Base-by-base conservation (phyloP, 257 asterid species). In the Sherardia arvensis region DNA sequence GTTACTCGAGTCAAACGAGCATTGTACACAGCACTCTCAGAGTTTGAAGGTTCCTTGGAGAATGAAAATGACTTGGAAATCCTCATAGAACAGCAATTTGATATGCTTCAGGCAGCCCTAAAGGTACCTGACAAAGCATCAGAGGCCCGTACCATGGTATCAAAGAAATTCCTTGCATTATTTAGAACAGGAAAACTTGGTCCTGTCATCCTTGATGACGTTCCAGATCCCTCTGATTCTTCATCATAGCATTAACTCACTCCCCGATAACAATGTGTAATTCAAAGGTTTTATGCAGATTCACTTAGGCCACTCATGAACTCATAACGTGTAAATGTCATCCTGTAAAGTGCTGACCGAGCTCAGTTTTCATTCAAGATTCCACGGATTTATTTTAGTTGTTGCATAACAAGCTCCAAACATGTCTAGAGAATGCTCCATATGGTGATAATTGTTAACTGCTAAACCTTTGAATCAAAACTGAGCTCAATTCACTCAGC, bases 111-210 rank as follows among this genome's bases (percentile, higher is more conserved):
- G 30, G 78, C 68, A 58, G 87, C 95, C 36, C 69, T 88, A 1
- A 91, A 86, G 76, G 66, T 91, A 74, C 91, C 91, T 28, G 83
- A 88, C 61, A 80, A 77, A 81, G 69, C 84, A 26, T 77, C 95
- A 1, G 95, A 88, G 73, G 95, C 84, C 67, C 94, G 96, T 7
- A 76, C 69, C 1, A 85, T 78, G 66, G 82, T 79, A 51, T 86
- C 89, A 0, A 91, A 86, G 87, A 88, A 73, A 73, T 86, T 91
- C 71, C 82, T 88, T 22, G 74, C 95, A 5, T 78, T 88, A 65
- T 91, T 91, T 78, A 78, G 98, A 65, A 69, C 79, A 8, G 96
- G 95, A 40, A 91, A 85, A 72, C 87, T 86, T 29, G 98, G 98
- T 15, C 88, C 90, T 4, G 85, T 83, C 77, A 91, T 83, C 74